Base-by-base conservation (phyloP, 1,139 yeast species). In the Yamadazyma dendronema region DNA sequence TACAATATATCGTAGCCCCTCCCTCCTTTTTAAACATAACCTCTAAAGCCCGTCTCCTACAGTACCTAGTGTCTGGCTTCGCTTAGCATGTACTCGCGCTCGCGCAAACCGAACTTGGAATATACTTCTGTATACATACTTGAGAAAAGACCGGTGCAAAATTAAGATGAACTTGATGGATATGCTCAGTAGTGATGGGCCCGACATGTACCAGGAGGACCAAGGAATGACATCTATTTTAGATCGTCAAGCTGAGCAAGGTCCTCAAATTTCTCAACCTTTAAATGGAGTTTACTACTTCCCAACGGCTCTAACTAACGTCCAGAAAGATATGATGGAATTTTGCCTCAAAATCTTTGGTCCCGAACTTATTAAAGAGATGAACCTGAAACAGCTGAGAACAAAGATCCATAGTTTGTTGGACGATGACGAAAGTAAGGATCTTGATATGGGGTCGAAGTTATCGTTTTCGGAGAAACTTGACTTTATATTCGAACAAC, bases 291-390 rank as follows among this genome's bases (percentile, higher is more conserved):
- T 77, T 1, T 73, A 66, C 48, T 69, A 72, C 47, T 55, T 83
- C 13, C 87, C 89, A 2, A 70, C 81, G 0, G 64, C 70, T 2
- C 63, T 79, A 34, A 73, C 86, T 0, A 53, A 65, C 2, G 58
- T 81, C 10, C 92, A 84, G 50, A 61, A 58, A 33, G 84, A 80
- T 42, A 54, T 82, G 34, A 57, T 67, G 12, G 85, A 80, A 43
- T 61, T 79, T 30, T 55, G 79, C 32, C 48, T 81, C 2, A 70
- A 72, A 22, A 57, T 82, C 17, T 83, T 81, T 48, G 64, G 66
- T 15, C 59, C 66, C 1, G 70, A 74, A 8, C 54, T 79, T n/a
- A 46, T 59, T 10, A 52, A 58, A n/a, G 64, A 64, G 28, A 44
- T 59, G 2, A 43, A 51, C 10, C 39, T 50, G 4, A 53, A 54